Evolutionary conservation across 352 stramenopile genomes (phyloP), one percentile per base, ranked within the genome.

Genomic region (Aphanomyces cochlioides): DNA sequence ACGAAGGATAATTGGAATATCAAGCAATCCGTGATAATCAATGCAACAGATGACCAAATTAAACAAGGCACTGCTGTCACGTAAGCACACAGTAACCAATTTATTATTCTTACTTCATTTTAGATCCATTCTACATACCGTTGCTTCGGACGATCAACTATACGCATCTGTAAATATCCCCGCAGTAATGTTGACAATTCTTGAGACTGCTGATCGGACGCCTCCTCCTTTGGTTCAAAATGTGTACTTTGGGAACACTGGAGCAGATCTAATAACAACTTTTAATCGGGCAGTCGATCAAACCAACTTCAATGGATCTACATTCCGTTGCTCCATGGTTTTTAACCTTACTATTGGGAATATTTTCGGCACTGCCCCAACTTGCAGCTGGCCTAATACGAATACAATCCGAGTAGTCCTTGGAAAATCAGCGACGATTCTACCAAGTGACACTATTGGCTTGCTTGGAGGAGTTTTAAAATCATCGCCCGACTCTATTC

Each of bases 231-330:
- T 41, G 39, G 28, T 50, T 21, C 58, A 66, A 28, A 34, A 21
- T n/a, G 17, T 41, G 12, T 41, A 66, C 28, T 66, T 66, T 53
- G 58, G 58, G 19, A 19, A 66, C 58, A 66, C 58, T 7, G 58
- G 58, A 1, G 58, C 58, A 6, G 58, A 66, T 41, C 37, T 66
- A 6, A 7, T 66, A n/a, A 10, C 53, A 41, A 66, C 7, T n/a
- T 58, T 58, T 34, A 58, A 58, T 19, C 50, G 50, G 37, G 50
- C 50, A 8, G 50, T 58, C n/a, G 50, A 58, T 34, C 50, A 58
- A 58, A 58, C 50, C 50, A 58, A 58, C n/a, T 58, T 58, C 37
- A 58, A n/a, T 34, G n/a, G 1, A 34, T 21, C 50, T 3, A 58
- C 28, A 38, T 58, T 58, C 50, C 37, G n/a, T 13, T 58, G 50